Evolutionary conservation across 306 rosid genomes (phyloP).

Genomic region (Macrotyloma uniflorum): DNA sequence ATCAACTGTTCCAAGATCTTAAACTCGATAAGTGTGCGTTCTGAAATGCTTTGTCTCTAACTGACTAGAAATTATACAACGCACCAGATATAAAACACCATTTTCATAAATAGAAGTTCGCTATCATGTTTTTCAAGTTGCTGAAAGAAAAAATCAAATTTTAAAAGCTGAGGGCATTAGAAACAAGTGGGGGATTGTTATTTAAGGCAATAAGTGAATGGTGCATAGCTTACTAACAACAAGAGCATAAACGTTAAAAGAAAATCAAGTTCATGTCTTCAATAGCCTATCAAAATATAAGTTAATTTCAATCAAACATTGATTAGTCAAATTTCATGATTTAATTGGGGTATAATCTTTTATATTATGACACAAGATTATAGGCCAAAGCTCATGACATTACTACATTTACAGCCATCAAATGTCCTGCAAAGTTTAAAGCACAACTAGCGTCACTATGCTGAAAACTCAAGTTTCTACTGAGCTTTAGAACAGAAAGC

Average conservation of each 20-base stretch:
- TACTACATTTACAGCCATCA: slow-evolving; percentile 1
- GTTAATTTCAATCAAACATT: slow-evolving; percentile 25
- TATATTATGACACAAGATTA: slow-evolving; percentile 4
- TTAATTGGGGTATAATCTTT: neutral
- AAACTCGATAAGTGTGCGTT: neutral
- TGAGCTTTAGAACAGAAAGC: slow-evolving; percentile 19
- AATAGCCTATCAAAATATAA: slow-evolving; percentile 16
- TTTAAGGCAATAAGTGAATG: neutral
- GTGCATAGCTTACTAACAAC: neutral
- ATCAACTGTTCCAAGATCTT: slow-evolving; percentile 1
- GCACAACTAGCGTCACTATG: neutral
- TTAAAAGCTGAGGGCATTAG: neutral
- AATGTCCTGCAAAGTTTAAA: slow-evolving; percentile 1
- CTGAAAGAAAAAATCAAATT: neutral
- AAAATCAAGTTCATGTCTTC: neutral
- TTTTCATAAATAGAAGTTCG: neutral
- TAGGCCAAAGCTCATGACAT: neutral
- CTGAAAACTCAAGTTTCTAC: neutral
- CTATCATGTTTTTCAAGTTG: neutral
- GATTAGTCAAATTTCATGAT: slow-evolving; percentile 5
- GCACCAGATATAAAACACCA: neutral
- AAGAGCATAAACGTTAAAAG: neutral
- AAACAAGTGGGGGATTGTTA: neutral
- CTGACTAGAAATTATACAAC: slow-evolving; percentile 4
- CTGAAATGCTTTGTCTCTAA: neutral